A percentile compares a stretch with the other conserved stretches of the same genome.
Evolutionary conservation across 169 alveolate species (phyloP).

Genomic region (Eimeria maxima): DNA sequence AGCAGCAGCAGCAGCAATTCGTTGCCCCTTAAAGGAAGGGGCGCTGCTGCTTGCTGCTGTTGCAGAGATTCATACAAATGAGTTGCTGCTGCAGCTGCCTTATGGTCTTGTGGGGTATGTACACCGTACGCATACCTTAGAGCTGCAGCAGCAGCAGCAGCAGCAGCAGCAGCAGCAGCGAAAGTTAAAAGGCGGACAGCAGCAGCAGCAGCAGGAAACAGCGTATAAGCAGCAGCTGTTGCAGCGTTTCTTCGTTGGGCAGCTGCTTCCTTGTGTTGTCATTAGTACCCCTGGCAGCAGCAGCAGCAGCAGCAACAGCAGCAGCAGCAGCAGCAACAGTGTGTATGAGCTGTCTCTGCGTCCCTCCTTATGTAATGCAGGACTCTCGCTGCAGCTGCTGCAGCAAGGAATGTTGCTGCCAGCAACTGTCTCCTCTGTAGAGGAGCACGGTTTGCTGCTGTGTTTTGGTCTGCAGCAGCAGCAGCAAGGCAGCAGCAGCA

Average conservation of each 20-base stretch:
- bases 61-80: constrained; percentile 1
- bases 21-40: constrained; percentile 8
- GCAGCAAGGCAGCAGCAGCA: neutral
- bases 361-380: constrained; percentile 52
- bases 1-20: neutral
- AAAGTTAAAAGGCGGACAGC: neutral
- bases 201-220: constrained; percentile 34
- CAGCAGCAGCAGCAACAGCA: constrained; percentile 47
- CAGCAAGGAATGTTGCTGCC: constrained; percentile 43
- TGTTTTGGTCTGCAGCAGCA: neutral
- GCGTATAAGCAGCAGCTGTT: constrained; percentile 37
- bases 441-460: neutral
- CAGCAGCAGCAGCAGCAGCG: constrained; percentile 61
- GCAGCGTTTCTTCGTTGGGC: constrained; percentile 36
- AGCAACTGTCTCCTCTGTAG: neutral
- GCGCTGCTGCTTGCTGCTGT: constrained; percentile 50
- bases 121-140: constrained; percentile 34
- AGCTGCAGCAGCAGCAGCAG: constrained; percentile 62
- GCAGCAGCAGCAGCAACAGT: constrained; percentile 60
- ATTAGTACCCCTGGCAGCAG: constrained; percentile 24
- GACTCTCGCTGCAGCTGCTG: constrained; percentile 6
- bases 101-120: constrained; percentile 37
- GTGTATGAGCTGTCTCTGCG: constrained; percentile 41
- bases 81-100: constrained; percentile 67
- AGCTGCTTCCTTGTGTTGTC: constrained; percentile 49